These are phyloP conservation scores for Posidonia australis DNA, from an alignment of 106 monocot genomes.

Conservation along the genomic window DNA sequence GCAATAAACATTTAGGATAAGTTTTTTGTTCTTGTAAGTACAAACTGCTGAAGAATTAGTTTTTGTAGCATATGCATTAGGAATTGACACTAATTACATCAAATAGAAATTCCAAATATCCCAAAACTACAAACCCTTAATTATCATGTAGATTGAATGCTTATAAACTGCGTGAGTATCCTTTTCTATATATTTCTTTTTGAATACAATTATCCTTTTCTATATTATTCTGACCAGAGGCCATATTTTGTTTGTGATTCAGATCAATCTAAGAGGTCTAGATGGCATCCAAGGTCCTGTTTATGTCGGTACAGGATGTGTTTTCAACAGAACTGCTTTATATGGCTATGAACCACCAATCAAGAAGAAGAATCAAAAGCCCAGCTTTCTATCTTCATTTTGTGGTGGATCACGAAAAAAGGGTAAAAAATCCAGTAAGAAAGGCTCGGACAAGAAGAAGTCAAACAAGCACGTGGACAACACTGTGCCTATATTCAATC, in stretches of 20 bases:
- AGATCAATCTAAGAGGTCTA: conserved; percentile 92
- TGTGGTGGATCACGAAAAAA: conserved; percentile 75
- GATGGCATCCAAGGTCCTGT: conserved; percentile 93
- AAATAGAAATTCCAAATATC: too few species aligned
- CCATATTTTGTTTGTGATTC: neutral
- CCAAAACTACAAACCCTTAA: too few species aligned
- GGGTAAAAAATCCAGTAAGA: conserved; percentile 55
- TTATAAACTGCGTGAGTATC: too few species aligned
- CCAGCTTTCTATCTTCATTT: conserved; percentile 31
- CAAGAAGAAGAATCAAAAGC: conserved; percentile 24
- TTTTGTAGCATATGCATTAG: too few species aligned
- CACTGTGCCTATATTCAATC: conserved; percentile 73
- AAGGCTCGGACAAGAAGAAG: conserved; percentile 70
- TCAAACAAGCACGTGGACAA: conserved; percentile 71
- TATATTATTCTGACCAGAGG: neutral
- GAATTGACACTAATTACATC: too few species aligned
- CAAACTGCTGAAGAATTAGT: too few species aligned
- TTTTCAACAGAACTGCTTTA: conserved; percentile 52
- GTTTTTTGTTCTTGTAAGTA: too few species aligned
- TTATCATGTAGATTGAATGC: too few species aligned
- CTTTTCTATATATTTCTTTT: neutral
- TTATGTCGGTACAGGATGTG: conserved; percentile 94
- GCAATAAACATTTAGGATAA: too few species aligned
- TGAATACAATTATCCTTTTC: neutral
- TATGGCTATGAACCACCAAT: conserved; percentile 66